These are phyloP conservation scores for Carallia brachiata DNA, from an alignment of 345 rosid genomes.

Conservation along the genomic window DNA sequence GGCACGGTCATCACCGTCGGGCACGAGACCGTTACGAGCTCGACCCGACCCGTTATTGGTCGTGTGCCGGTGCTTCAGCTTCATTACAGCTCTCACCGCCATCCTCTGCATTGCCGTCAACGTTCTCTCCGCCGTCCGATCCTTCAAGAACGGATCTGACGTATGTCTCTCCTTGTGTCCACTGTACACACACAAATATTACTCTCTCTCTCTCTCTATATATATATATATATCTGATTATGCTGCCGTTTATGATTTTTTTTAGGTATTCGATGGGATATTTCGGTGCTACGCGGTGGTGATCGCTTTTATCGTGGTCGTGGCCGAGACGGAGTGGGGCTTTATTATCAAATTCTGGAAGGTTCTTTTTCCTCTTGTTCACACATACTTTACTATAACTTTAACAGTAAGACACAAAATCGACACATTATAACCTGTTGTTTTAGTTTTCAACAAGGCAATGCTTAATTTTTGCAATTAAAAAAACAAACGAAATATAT, in stretches of 20 bases:
- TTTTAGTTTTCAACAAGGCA: too few species aligned
- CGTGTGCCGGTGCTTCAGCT: constrained; percentile 71
- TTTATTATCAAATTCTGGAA: constrained; percentile 64
- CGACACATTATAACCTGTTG: too few species aligned
- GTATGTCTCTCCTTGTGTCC: constrained; percentile 28
- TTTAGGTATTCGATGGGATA: constrained; percentile 82
- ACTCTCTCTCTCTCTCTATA: too few species aligned
- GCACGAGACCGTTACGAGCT: constrained; percentile 20
- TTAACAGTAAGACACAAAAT: too few species aligned
- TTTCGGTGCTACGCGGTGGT: constrained; percentile 88
- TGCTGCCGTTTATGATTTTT: background rate
- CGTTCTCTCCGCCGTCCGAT: constrained; percentile 75
- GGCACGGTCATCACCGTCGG: background rate
- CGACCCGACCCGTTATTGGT: constrained; percentile 66
- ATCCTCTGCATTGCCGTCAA: constrained; percentile 80
- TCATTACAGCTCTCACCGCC: constrained; percentile 62
- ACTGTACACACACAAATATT: background rate
- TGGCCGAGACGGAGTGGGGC: constrained; percentile 93
- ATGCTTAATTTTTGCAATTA: too few species aligned
- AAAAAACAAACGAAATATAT: too few species aligned
- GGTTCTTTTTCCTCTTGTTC: constrained; percentile 32
- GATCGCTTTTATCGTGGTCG: constrained; percentile 60
- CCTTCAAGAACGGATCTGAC: constrained; percentile 72
- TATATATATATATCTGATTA: too few species aligned
- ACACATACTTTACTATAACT: background rate